Evolutionary conservation across 2,329 filamentous ascomycete species (phyloP), one percentile per base, ranked within the genome.

Genomic region (Tolypocladium ophioglossoides): DNA sequence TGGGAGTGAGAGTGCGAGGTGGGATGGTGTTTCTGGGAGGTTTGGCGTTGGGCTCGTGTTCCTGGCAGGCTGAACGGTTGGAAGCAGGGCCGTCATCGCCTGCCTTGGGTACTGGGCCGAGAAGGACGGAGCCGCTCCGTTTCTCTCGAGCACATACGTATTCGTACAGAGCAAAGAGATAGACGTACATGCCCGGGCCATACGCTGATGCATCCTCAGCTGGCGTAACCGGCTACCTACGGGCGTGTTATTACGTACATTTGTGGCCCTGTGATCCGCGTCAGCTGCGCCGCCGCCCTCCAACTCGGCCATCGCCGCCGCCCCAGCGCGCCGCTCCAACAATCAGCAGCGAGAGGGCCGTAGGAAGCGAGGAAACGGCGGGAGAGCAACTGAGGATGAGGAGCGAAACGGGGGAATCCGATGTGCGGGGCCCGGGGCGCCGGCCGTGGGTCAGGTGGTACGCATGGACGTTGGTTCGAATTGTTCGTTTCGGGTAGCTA

Each of bases 251-350:
- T 56, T 56, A 56, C 56, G 56, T 56, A 56, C 54, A 38, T 24
- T 38, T 24, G 54, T 50, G 52, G 52, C 51, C 55, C 55, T 54
- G 57, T 58, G 57, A 58, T 54, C 27, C 49, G 38, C 32, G 30
- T 56, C 57, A 57, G 53, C 57, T 58, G 57, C 53, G 46, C 18
- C 18, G 44, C 27, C 16, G 27, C 27, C 44, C 27, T 48, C 44
- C 44, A 48, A 48, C 24, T 12, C 44, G 50, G 30, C 37, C 37
- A 40, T 47, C 18, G 46, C 39, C 46, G 47, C 22, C 16, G 37
- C n/a, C 24, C 32, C 27, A 30, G 30, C 8, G 24, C 44, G 44
- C 20, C 1, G 39, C 14, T 22, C 39, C 39, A 41, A 41, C 39
- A 22, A 20, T 20, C n/a, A n/a, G n/a, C n/a, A n/a, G 38, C 10